Evolutionary conservation across 495 filamentous ascomycete genomes (phyloP), one percentile per base, ranked within the genome.

Genomic region (Lepidopterella palustris): DNA sequence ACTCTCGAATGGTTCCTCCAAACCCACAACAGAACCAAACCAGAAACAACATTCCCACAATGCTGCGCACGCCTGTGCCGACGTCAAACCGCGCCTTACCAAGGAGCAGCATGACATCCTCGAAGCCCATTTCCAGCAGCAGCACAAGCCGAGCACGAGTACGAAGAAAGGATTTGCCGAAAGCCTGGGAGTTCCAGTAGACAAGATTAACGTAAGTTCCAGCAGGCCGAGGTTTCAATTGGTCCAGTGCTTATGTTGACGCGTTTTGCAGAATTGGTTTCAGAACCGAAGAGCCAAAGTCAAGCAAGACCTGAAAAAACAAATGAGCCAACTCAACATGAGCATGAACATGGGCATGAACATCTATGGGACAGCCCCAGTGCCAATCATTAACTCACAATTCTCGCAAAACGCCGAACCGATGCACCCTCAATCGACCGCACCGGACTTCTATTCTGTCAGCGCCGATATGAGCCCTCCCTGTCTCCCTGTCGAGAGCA

Each of bases 191-290:
- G 71, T 75, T 11, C 68, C 74, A 10, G 49, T 76, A 27, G 74
- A 76, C 60, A 76, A 76, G 54, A 71, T 76, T 63, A 76, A 76
- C 52, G 73, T 75, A 54, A 62, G 73, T 72, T 39, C n/a, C n/a
- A n/a, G n/a, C n/a, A n/a, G n/a, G n/a, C n/a, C n/a, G n/a, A n/a
- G n/a, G n/a, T 10, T 27, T 8, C 28, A 20, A 15, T 54, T 10
- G 51, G 20, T 10, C 11, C 11, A 6, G 6, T 6, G 10, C 49
- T n/a, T 18, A n/a, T n/a, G n/a, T n/a, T 8, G 56, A n/a, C n/a
- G n/a, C n/a, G n/a, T n/a, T n/a, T n/a, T 23, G 29, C 54, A 76
- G 73, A 76, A 76, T 55, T 76, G 74, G 74, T 76, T 76, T 52
- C 74, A 76, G 62, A 76, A 76, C 63, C 68, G 74, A 10, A 29